Percentiles rank a stretch among this genome's conserved stretches.
Conservation (phyloP, 306 rosid species). For the Vigna mungo region DNA sequence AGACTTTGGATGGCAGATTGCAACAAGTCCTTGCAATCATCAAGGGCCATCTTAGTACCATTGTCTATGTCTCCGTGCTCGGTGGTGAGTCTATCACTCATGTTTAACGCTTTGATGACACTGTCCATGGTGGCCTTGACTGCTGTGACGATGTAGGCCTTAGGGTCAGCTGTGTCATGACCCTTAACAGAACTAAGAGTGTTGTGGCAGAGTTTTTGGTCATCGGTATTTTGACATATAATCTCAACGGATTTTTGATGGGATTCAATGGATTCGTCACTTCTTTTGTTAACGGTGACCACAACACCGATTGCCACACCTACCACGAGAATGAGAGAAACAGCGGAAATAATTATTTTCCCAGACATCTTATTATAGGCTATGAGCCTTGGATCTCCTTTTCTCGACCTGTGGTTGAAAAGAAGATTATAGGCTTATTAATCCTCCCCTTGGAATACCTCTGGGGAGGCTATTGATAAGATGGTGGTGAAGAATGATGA, state of each 20-base stretch:
- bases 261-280: background rate
- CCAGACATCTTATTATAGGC: constrained; percentile 46
- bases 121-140: constrained; percentile 50
- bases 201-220: constrained; percentile 53
- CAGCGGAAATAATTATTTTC: constrained; percentile 51
- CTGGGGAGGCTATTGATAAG: background rate
- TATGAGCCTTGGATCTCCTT: background rate
- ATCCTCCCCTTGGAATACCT: constrained; percentile 9
- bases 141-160: constrained; percentile 49
- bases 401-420: background rate
- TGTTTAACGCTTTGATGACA: constrained; percentile 58
- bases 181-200: constrained; percentile 44
- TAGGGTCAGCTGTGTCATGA: constrained; percentile 34
- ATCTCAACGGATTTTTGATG: constrained; percentile 41
- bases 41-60: constrained; percentile 53
- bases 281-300: constrained; percentile 39
- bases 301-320: constrained; percentile 68
- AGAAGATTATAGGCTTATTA: background rate
- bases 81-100: constrained; percentile 47
- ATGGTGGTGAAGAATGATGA: background rate
- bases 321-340: constrained; percentile 68
- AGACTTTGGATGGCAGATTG: constrained; percentile 56
- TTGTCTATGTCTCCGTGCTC: constrained; percentile 39
- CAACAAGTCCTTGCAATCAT: constrained; percentile 71
- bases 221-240: constrained; percentile 57